These are phyloP conservation scores for Penicillium sp. DNA, from an alignment of 2,329 filamentous ascomycete species.

Conservation along the genomic window DNA sequence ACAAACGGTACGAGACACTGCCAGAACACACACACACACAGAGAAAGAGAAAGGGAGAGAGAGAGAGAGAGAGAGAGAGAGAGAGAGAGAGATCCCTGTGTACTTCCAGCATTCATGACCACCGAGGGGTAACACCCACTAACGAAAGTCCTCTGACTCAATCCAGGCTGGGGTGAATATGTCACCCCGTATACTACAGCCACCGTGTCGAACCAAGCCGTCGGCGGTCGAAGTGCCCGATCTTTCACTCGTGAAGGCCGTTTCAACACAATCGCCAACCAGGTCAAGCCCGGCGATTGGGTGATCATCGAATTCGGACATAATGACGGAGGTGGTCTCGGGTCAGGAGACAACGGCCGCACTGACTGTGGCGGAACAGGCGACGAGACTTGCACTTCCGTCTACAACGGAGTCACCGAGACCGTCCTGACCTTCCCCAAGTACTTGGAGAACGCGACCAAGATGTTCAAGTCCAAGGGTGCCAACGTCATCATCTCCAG, in stretches of 20 bases:
- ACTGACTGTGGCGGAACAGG: slow-evolving; percentile 54
- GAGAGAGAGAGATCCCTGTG: background rate
- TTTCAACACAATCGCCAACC: slow-evolving; percentile 52
- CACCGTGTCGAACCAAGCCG: slow-evolving; percentile 57
- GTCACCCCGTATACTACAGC: slow-evolving; percentile 48
- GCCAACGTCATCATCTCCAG: slow-evolving; percentile 55
- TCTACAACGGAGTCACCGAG: slow-evolving; percentile 48
- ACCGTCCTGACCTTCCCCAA: slow-evolving; percentile 56
- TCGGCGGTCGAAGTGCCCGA: slow-evolving; percentile 60
- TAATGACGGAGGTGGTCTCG: slow-evolving; percentile 60
- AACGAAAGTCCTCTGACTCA: background rate
- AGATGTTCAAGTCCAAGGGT: slow-evolving; percentile 50
- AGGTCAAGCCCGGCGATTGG: slow-evolving; percentile 54
- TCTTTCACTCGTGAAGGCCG: slow-evolving; percentile 62
- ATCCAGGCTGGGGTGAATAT: slow-evolving; percentile 57
- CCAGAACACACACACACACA: background rate
- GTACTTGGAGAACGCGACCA: slow-evolving; percentile 55
- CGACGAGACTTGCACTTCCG: slow-evolving; percentile 48
- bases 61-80: background rate
- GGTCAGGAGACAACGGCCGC: slow-evolving; percentile 54
- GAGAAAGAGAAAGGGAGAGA: background rate
- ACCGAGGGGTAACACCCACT: too few relatives aligned
- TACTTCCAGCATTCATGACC: background rate
- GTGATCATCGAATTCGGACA: slow-evolving; percentile 68
- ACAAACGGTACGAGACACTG: slow-evolving; percentile 19